phyloP scores from a whole-genome alignment of 1,284 basidiomycete species.

The Sporisorium scitamineum region DNA sequence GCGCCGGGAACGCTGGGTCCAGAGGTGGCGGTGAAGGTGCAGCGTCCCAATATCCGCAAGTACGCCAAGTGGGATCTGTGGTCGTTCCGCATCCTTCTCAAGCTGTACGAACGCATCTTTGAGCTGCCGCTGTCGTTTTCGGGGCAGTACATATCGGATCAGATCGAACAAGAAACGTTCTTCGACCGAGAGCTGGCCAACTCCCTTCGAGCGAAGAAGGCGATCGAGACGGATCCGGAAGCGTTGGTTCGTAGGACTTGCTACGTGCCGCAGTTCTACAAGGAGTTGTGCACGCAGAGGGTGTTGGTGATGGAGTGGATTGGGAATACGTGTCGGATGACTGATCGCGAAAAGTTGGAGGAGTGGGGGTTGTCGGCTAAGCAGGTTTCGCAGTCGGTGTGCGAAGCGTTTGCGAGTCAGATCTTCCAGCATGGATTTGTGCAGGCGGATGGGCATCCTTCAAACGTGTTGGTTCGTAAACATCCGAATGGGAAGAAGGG shows the following conservation, averaged over 20 bases:
- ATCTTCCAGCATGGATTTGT: slow-evolving; percentile 65
- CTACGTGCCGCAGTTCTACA: slow-evolving; percentile 56
- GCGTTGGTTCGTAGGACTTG: slow-evolving; percentile 52
- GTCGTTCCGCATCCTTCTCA: slow-evolving; percentile 56
- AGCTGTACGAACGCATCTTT: slow-evolving; percentile 60
- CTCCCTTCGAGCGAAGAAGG: slow-evolving; percentile 44
- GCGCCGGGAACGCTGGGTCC: slow-evolving; percentile 29
- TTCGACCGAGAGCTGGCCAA: slow-evolving; percentile 57
- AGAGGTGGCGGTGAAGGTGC: slow-evolving; percentile 64
- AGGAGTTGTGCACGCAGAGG: slow-evolving; percentile 49
- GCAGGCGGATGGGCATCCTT: slow-evolving; percentile 62
- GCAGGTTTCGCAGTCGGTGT: slow-evolving; percentile 52
- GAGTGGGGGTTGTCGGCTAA: slow-evolving; percentile 57
- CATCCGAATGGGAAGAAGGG: slow-evolving; percentile 57
- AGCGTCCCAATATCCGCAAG: slow-evolving; percentile 58
- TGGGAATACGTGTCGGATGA: slow-evolving; percentile 54
- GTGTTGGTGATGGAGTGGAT: slow-evolving; percentile 65
- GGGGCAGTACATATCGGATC: slow-evolving; percentile 62
- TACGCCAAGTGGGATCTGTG: slow-evolving; percentile 63
- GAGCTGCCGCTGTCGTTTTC: slow-evolving; percentile 57
- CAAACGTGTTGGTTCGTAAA: slow-evolving; percentile 56
- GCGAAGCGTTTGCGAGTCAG: slow-evolving; percentile 61
- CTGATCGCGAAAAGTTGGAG: slow-evolving; percentile 50
- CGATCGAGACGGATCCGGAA: slow-evolving; percentile 52
- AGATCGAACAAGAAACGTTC: slow-evolving; percentile 61